Conservation (phyloP, 805 yeast genomes). For the Clavispora fructus region DNA sequence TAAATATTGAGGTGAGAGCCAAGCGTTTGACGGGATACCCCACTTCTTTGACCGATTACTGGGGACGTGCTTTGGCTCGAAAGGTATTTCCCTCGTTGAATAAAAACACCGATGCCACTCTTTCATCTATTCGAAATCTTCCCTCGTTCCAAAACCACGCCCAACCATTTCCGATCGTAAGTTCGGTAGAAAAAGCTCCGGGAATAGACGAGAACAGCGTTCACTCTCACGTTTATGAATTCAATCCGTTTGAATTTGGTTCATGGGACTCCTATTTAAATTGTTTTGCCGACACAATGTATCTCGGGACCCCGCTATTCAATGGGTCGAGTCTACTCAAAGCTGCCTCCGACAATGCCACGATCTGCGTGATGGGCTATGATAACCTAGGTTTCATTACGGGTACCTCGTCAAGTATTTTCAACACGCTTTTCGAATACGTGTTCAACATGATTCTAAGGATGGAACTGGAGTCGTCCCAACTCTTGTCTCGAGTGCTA, state of each 20-base stretch:
- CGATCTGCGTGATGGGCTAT: slow-evolving; percentile 46
- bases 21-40: slow-evolving; percentile 51
- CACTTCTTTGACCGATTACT: slow-evolving; percentile 59
- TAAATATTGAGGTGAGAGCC: slow-evolving; percentile 50
- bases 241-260: slow-evolving; percentile 64
- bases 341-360: slow-evolving; percentile 16
- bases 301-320: slow-evolving; percentile 45
- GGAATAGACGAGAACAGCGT: slow-evolving; percentile 21
- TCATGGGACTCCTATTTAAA: slow-evolving; percentile 52
- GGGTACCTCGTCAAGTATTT: slow-evolving; percentile 60
- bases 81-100: slow-evolving; percentile 36
- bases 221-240: slow-evolving; percentile 48
- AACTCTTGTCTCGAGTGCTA: slow-evolving; percentile 9
- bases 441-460: slow-evolving; percentile 36
- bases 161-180: slow-evolving; percentile 49
- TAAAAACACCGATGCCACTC: slow-evolving; percentile 31
- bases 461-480: slow-evolving; percentile 6
- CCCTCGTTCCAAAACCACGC: slow-evolving; percentile 30
- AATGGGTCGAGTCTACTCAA: slow-evolving; percentile 36
- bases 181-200: slow-evolving; percentile 37
- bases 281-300: slow-evolving; percentile 46
- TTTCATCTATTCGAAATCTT: slow-evolving; percentile 30
- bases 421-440: slow-evolving; percentile 45
- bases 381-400: slow-evolving; percentile 58
- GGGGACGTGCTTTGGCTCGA: slow-evolving; percentile 59